These are phyloP conservation scores for Nidularia pulvinata DNA, from an alignment of 768 basidiomycete genomes.

Conservation along the genomic window DNA sequence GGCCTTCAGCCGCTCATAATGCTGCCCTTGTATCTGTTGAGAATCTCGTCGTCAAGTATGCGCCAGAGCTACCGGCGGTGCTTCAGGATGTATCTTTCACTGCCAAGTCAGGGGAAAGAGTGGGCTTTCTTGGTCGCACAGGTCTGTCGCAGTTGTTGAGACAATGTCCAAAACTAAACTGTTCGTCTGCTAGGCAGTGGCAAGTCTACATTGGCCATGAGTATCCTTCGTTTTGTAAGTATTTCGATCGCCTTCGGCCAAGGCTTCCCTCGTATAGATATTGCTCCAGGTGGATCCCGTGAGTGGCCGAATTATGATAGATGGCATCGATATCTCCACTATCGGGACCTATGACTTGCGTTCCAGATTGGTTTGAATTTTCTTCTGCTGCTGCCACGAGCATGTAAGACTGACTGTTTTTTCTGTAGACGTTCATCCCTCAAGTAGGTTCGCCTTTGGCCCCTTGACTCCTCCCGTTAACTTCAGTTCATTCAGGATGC, in stretches of 20 bases:
- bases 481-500: slow-evolving; percentile 42
- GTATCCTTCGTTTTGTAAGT: slow-evolving; percentile 77
- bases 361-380: slow-evolving; percentile 54
- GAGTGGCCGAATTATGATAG: slow-evolving; percentile 75
- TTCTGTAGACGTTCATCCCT: slow-evolving; percentile 73
- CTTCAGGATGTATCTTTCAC: slow-evolving; percentile 75
- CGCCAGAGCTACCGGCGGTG: slow-evolving; percentile 82
- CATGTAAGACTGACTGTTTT: neutral
- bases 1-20: slow-evolving; percentile 76
- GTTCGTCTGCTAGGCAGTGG: slow-evolving; percentile 52
- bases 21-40: slow-evolving; percentile 66
- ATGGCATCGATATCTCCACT: slow-evolving; percentile 85
- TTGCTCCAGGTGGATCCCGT: slow-evolving; percentile 65
- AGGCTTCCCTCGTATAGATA: slow-evolving; percentile 1
- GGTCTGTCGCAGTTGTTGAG: slow-evolving; percentile 26
- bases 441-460: slow-evolving; percentile 32
- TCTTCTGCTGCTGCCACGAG: slow-evolving; percentile 1
- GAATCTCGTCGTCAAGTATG: slow-evolving; percentile 79
- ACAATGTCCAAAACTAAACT: neutral
- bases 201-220: slow-evolving; percentile 86
- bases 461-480: neutral
- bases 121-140: slow-evolving; percentile 82
- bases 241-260: neutral
- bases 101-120: slow-evolving; percentile 68
- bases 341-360: slow-evolving; percentile 86